These are phyloP conservation scores for Teunomyces kruisii DNA, from an alignment of 805 yeast genomes.

Conservation along the genomic window DNA sequence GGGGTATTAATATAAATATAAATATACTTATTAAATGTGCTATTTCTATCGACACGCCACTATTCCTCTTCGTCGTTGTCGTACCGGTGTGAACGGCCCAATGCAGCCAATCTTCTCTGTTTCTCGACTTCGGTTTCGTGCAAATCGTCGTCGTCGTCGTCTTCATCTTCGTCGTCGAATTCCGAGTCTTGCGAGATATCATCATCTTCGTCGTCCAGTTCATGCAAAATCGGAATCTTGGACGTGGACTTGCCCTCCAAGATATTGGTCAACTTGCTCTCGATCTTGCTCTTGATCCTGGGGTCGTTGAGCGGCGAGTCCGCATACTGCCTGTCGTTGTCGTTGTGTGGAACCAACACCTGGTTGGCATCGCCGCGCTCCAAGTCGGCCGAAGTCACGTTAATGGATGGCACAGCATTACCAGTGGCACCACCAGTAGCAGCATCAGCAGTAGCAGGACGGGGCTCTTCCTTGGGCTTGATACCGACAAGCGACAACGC, in stretches of 20 bases:
- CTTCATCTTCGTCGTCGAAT: constrained; percentile 16
- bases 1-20: too few species aligned
- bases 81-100: constrained; percentile 46
- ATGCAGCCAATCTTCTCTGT: constrained; percentile 58
- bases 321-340: constrained; percentile 8
- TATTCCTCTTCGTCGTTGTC: constrained; percentile 52
- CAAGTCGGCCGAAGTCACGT: constrained; percentile 1
- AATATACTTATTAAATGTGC: not conserved
- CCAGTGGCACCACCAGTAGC: too few species aligned
- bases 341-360: constrained; percentile 13
- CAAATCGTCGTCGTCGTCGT: constrained; percentile 12
- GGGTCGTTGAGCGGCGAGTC: constrained; percentile 14
- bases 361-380: not conserved
- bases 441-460: too few species aligned
- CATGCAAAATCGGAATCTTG: not conserved
- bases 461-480: constrained; percentile 19
- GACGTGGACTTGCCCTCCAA: constrained; percentile 5
- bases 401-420: constrained; percentile 9
- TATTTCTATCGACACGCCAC: not conserved
- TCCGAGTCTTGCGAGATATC: constrained; percentile 22
- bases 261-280: constrained; percentile 16
- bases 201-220: not conserved
- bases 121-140: constrained; percentile 68
- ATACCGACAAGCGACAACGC: constrained; percentile 60
- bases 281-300: constrained; percentile 14